phyloP scores from a whole-genome alignment of 805 yeast genomes.

The Alloascoidea hylecoeti region DNA sequence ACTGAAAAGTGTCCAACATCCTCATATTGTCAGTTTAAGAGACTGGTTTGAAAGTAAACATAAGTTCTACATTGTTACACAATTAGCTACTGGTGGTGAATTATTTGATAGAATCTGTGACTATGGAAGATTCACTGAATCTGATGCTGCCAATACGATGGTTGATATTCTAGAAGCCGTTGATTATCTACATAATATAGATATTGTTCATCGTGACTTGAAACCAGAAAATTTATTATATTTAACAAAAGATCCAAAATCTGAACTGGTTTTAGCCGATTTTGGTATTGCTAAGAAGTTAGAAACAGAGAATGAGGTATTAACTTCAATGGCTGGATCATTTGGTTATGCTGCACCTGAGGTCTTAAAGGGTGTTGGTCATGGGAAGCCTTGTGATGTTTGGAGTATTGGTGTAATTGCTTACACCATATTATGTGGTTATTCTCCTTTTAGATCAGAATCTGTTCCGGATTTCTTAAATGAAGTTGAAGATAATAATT shows the following conservation, averaged over 20 bases:
- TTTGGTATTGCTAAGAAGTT: conserved; percentile 88
- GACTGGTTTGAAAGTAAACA: conserved; percentile 93
- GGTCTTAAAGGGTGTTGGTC: conserved; percentile 68
- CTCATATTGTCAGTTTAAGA: conserved; percentile 76
- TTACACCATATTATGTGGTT: conserved; percentile 82
- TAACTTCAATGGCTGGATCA: conserved; percentile 74
- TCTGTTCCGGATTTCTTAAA: conserved; percentile 65
- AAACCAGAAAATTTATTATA: conserved; percentile 90
- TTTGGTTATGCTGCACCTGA: conserved; percentile 98
- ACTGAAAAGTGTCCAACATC: conserved; percentile 57
- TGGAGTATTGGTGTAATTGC: conserved; percentile 95
- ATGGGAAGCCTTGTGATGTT: conserved; percentile 90
- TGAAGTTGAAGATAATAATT: conserved; percentile 61
- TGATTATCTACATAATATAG: conserved; percentile 54
- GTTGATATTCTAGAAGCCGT: conserved; percentile 69
- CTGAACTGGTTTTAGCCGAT: conserved; percentile 81
- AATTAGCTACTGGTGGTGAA: conserved; percentile 93
- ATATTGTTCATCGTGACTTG: conserved; percentile 87
- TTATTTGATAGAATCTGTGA: conserved; percentile 75
- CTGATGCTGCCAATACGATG: conserved; percentile 68
- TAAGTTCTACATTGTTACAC: conserved; percentile 87
- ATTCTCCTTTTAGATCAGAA: conserved; percentile 84
- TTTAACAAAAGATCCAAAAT: conserved; percentile 39
- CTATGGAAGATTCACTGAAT: conserved; percentile 77
- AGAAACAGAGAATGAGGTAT: conserved; percentile 34